phyloP scores from a whole-genome alignment of 2,329 filamentous ascomycete species.

The Orbilia brochopaga region DNA sequence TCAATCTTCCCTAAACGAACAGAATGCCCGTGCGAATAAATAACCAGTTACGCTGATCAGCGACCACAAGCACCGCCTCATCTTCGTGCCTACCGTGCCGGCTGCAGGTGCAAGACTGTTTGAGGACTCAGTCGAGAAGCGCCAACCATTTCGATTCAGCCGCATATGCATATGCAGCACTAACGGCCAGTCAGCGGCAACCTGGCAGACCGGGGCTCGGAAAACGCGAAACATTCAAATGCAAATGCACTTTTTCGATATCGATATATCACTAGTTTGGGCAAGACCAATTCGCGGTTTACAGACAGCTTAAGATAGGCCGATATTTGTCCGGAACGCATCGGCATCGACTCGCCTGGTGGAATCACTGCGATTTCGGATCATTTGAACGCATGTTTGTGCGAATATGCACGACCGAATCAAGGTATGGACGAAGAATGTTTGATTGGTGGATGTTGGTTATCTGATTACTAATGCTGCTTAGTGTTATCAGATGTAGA shows the following conservation, averaged over 20 bases:
- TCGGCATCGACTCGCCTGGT: not conserved
- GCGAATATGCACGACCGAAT: not conserved
- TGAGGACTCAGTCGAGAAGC: not conserved
- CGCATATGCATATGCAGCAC: not conserved
- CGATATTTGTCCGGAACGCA: not conserved
- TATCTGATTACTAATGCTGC: not conserved
- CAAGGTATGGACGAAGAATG: too few relatives aligned
- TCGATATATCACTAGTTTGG: not conserved
- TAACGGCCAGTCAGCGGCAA: slow-evolving; percentile 1
- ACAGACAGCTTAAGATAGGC: not conserved
- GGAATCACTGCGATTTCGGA: not conserved
- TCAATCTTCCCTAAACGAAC: too few relatives aligned
- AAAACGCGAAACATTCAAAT: not conserved
- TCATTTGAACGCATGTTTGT: not conserved
- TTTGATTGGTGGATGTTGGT: not conserved
- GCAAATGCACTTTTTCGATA: not conserved
- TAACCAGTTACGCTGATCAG: not conserved
- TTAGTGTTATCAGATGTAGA: not conserved
- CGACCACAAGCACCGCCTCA: not conserved
- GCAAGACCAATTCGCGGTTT: not conserved
- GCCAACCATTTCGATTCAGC: slow-evolving; percentile 2
- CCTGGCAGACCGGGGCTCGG: not conserved
- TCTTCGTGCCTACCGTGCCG: not conserved
- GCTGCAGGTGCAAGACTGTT: slow-evolving; percentile 1
- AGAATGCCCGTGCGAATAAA: too few relatives aligned